Evolutionary conservation across 148 eudicot genomes (phyloP), one percentile per base, ranked within the genome.

Genomic region (Chenopodium suecicum): DNA sequence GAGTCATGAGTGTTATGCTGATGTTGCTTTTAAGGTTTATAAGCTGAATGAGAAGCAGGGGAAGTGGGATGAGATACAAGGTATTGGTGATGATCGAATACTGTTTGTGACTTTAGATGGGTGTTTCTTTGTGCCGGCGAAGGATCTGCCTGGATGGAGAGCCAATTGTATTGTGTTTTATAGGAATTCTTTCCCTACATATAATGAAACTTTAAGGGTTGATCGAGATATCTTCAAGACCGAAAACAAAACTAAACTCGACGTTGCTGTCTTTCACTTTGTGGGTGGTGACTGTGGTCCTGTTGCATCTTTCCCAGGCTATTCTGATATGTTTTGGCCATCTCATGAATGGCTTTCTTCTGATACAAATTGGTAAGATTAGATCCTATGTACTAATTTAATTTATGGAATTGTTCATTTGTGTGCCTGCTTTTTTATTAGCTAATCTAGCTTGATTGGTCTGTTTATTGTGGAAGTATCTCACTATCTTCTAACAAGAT

Each of bases 251-350:
- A 44, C 46, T 46, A 14, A 12, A 47, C 31, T n/a, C 46, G 32
- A 52, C 9, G 12, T 47, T 47, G 58, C 25, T 20, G 29, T 73
- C 31, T 73, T 73, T 48, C 13, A 47, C 58, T 73, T 46, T 73
- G 76, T 9, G 25, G 32, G 29, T 20, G 47, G 78, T 52, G 41
- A 56, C 27, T 75, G 31, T 56, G 34, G 62, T 1, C 37, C 29
- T 52, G 23, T 47, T 31, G 66, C 22, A n/a, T 29, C 44, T 52
- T 31, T 14, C 56, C 20, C 60, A 1, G 41, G 46, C 7, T 56
- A 58, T 75, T 27, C 76, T 73, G 58, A 20, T 20, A 60, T 41
- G 58, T 73, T 73, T 9, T 73, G 76, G 76, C 76, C 76, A 46
- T 52, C 76, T 9, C 60, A 31, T 22, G 27, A n/a, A 2, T 75